Percentiles rank a stretch among this genome's conserved stretches.
These are phyloP conservation scores for Neurospora sp. DNA, from an alignment of 495 filamentous ascomycete genomes.

Conservation along the genomic window DNA sequence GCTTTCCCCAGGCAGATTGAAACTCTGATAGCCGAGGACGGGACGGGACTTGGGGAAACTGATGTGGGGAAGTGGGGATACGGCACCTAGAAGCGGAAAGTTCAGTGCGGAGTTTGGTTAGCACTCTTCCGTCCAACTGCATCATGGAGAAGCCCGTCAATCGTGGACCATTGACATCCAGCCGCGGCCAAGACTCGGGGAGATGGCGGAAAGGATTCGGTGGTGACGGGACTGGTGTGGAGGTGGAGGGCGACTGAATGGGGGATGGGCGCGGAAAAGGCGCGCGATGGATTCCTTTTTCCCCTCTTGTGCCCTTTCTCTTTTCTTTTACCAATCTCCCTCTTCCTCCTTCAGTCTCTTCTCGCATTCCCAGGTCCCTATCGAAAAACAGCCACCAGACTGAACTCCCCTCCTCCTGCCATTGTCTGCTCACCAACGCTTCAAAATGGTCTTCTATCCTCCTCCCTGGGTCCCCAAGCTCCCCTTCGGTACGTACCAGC, in stretches of 20 bases:
- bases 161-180: background rate
- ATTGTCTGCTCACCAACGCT: background rate
- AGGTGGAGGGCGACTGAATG: background rate
- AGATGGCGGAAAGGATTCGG: background rate
- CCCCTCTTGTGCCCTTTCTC: background rate
- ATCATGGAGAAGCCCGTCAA: background rate
- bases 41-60: background rate
- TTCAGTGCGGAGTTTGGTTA: background rate
- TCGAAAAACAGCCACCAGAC: background rate
- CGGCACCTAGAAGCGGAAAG: background rate
- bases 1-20: background rate
- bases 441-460: slow-evolving; percentile 68
- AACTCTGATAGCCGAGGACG: background rate
- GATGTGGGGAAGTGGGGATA: background rate
- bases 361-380: background rate
- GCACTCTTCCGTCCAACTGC: background rate
- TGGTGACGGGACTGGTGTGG: background rate
- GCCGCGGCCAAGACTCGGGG: background rate
- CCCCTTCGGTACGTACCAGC: slow-evolving; percentile 35
- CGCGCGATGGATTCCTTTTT: background rate
- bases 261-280: background rate
- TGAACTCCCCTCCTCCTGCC: background rate
- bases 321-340: background rate
- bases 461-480: slow-evolving; percentile 60
- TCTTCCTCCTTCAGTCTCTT: background rate